Evolutionary conservation across 2,329 filamentous ascomycete genomes (phyloP).

Genomic region (Sclerotinia spermophila): DNA sequence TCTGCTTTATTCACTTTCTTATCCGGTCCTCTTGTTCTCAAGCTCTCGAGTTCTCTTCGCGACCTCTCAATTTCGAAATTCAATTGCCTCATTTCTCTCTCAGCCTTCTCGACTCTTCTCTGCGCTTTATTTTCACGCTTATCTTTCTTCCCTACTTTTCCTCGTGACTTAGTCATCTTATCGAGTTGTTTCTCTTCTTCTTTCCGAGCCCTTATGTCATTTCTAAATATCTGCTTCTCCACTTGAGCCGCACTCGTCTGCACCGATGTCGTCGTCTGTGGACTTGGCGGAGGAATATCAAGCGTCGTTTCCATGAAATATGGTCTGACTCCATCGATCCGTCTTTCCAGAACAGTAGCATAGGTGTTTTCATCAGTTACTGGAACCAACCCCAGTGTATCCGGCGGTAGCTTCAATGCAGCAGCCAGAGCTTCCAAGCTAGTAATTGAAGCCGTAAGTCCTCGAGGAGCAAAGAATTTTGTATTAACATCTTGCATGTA

Average conservation of each 20-base stretch:
- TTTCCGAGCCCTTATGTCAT: conserved; percentile 33
- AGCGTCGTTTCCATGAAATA: conserved; percentile 17
- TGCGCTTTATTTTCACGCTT: background rate
- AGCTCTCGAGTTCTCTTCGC: background rate
- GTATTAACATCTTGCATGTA: conserved; percentile 37
- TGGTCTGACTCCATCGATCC: conserved; percentile 6
- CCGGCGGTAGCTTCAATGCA: conserved; percentile 28
- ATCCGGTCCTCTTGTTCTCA: background rate
- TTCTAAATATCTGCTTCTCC: conserved; percentile 24
- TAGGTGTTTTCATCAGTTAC: conserved; percentile 21
- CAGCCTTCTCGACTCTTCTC: background rate
- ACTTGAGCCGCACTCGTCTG: conserved; percentile 34
- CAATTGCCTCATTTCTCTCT: background rate
- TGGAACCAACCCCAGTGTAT: conserved; percentile 27
- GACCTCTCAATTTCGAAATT: background rate
- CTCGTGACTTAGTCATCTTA: conserved; percentile 10
- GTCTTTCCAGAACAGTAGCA: conserved; percentile 23
- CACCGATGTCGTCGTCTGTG: conserved; percentile 25
- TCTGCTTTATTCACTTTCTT: background rate
- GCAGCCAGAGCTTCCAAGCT: conserved; percentile 30
- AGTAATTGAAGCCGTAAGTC: conserved; percentile 35
- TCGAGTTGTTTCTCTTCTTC: conserved; percentile 19
- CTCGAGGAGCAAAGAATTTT: conserved; percentile 36
- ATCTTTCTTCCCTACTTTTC: background rate
- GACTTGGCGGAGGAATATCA: conserved; percentile 19